Percentiles rank a stretch among this genome's conserved stretches.
Conservation (phyloP, 805 yeast species). For the Teunomyces pallodes region DNA sequence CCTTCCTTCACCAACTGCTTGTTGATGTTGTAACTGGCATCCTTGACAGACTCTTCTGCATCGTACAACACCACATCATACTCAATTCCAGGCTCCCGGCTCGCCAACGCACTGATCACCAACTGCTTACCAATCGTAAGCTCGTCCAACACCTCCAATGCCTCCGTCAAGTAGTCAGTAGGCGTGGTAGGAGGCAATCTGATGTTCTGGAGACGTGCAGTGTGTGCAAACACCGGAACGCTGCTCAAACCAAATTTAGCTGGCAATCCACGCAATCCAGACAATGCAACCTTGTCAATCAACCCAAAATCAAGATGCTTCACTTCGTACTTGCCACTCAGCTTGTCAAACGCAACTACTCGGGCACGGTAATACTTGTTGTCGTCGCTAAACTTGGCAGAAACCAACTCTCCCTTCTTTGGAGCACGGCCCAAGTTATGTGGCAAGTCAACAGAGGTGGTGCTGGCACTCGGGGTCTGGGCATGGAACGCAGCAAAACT, state of each 20-base stretch:
- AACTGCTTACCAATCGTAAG: conserved; percentile 49
- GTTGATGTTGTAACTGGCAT: conserved; percentile 59
- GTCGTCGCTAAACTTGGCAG: conserved; percentile 51
- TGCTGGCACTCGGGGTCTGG: conserved; percentile 35
- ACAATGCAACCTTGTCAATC: conserved; percentile 41
- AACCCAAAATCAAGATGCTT: conserved; percentile 64
- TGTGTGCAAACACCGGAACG: conserved; percentile 54
- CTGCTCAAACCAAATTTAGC: conserved; percentile 39
- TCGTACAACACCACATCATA: conserved; percentile 55
- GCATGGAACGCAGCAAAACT: conserved; percentile 45
- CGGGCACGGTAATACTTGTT: conserved; percentile 59
- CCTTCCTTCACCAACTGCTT: conserved; percentile 58
- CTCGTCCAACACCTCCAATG: conserved; percentile 54
- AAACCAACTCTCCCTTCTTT: conserved; percentile 57
- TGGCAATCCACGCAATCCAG: conserved; percentile 53
- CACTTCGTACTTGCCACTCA: conserved; percentile 44
- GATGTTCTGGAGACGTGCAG: conserved; percentile 52
- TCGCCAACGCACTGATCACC: conserved; percentile 51
- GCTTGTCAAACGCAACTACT: conserved; percentile 46
- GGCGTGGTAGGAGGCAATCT: conserved; percentile 57
- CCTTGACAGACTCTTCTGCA: conserved; percentile 49
- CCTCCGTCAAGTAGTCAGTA: conserved; percentile 53
- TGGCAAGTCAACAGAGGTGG: conserved; percentile 37
- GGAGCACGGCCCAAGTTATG: conserved; percentile 39
- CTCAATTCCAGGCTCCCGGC: conserved; percentile 41